Conservation (phyloP, 768 basidiomycete species). For the Tricholoma hemisulphureum region DNA sequence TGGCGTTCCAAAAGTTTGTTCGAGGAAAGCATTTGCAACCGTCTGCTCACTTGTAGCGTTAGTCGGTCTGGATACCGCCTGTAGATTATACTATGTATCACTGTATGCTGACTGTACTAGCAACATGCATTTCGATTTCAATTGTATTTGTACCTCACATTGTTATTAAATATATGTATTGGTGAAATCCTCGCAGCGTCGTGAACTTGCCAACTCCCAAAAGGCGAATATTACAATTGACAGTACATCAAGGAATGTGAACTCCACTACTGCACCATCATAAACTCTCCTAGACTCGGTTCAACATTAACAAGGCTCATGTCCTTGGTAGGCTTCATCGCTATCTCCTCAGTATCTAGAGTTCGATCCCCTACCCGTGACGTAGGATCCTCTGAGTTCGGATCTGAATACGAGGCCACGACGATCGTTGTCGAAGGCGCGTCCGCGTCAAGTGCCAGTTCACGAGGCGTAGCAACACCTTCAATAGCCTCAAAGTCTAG, state of each 20-base stretch:
- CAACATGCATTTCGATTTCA: no score
- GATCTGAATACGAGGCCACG: neutral
- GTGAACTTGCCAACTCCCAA: no score
- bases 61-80: no score
- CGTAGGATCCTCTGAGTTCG: neutral
- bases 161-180: no score
- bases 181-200: no score
- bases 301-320: neutral
- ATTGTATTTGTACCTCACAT: no score
- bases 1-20: conserved; percentile 21
- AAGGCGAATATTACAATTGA: no score
- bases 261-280: neutral
- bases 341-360: neutral
- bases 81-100: no score
- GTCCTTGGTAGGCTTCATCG: neutral
- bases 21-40: neutral
- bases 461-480: neutral
- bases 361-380: no score
- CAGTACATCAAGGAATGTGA: no score
- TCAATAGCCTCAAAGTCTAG: neutral
- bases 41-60: neutral
- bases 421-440: neutral
- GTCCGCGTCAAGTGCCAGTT: neutral
- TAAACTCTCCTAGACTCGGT: neutral
- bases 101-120: no score